Base-by-base conservation (phyloP, 768 basidiomycete species). In the Tulasnella sp. region DNA sequence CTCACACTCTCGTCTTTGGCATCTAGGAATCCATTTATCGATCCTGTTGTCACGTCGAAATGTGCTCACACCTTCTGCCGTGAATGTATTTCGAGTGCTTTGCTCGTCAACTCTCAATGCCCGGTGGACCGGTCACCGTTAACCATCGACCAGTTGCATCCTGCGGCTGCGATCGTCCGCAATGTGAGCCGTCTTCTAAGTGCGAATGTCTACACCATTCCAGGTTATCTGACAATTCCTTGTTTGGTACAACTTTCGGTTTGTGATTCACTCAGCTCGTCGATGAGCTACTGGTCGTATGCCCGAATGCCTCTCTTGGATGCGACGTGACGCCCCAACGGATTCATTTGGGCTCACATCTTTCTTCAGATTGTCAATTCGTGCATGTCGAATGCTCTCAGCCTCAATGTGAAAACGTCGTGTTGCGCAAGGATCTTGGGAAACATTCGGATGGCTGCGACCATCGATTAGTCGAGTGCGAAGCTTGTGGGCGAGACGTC, bases 31-130 rank as follows among this genome's bases (percentile, higher is more conserved):
- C 87, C 89, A 2, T 92, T 93, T 67, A 72, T 81, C 7, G 80
- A 89, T 29, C 92, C 91, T 9, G 78, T 77, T 1, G 86, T 86
- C 0, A 84, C 88, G 0, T 77, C 72, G 42, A 80, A 84, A 7
- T 94, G 92, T 65, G 76, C 79, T 61, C 92, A 91, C 68, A 94
- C 89, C 0, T 94, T 94, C 70, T 95, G 92, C 69, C 71, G 72
- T n/a, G 83, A 81, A 29, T 95, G 92, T 67, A 87, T 93, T 61
- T 65, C 73, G n/a, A 75, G 76, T 51, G 86, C 91, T 0, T 76
- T 94, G 3, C 69, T 71, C 11, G 79, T 86, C 61, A 80, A 83
- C 5, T 74, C 78, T 0, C 82, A 84, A 62, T 95, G 92, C 69
- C 92, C 92, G 10, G 81, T 95, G 29, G 91, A 94, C 71, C 81